Evolutionary conservation across 495 filamentous ascomycete genomes (phyloP), one percentile per base, ranked within the genome.

Genomic region (Penicillium pancosmium): DNA sequence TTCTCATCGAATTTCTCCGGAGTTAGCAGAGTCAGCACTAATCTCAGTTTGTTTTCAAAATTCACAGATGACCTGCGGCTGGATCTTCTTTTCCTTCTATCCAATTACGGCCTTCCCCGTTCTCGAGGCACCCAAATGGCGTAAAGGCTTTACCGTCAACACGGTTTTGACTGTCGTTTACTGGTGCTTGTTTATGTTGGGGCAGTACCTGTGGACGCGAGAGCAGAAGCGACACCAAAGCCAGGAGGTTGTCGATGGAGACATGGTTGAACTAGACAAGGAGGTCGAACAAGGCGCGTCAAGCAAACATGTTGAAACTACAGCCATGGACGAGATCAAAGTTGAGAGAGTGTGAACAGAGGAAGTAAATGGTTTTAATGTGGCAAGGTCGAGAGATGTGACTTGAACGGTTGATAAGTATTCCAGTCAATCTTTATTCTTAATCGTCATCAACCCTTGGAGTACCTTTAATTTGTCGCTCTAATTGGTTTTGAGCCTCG

Each of bases 31-130:
- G 36, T 36, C 4, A 6, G 3, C 15, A 38, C 36, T 38, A 4
- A 38, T 4, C 36, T 38, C 12, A 38, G 9, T 38, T 38, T 38
- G 44, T 11, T 47, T 8, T 38, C 50, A 38, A 4, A 16, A 52
- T 35, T 52, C 0, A 52, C 21, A 63, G 60, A 63, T 63, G 60
- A 63, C 60, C 2, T 63, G 41, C 33, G 60, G 60, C 15, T 63
- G 60, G 60, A 50, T 63, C 27, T 63, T 63, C 44, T 63, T 63
- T 21, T 58, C 55, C 52, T 63, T 63, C 55, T 63, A 63, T 23
- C 60, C 60, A 15, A 63, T 63, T 36, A 63, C 60, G 7, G 55
- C 51, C 18, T 63, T 63, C 36, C 60, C 60, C 8, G 60, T 63
- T 41, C 50, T 63, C 13, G 60, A 63, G 50, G 57, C 60, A 15